These are phyloP conservation scores for Eragrostis curvula DNA, from an alignment of 176 grass and related monocot genomes.

Conservation along the genomic window DNA sequence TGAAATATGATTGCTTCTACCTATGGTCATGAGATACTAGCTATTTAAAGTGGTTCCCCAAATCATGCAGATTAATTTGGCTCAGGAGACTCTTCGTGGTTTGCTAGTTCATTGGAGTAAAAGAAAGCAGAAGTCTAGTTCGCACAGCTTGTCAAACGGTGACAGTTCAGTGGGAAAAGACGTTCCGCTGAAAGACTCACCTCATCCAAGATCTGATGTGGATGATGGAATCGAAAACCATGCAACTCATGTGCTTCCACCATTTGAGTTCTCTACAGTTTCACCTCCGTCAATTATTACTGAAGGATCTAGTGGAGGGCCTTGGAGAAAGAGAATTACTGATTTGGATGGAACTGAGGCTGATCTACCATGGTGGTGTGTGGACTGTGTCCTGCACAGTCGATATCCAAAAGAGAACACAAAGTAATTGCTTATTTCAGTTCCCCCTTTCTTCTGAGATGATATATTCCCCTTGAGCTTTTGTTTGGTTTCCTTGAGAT, in stretches of 20 bases:
- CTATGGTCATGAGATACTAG: neutral
- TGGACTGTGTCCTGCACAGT: constrained; percentile 67
- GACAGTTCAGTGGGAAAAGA: constrained; percentile 71
- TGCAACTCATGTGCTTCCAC: constrained; percentile 55
- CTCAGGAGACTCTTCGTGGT: constrained; percentile 90
- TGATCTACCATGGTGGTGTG: constrained; percentile 97
- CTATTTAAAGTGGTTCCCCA: constrained; percentile 32
- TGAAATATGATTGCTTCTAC: constrained; percentile 37
- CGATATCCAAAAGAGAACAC: constrained; percentile 92
- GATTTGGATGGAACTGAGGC: constrained; percentile 93
- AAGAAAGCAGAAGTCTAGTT: constrained; percentile 64
- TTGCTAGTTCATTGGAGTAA: constrained; percentile 83
- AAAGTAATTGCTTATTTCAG: constrained; percentile 63
- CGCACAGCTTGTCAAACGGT: constrained; percentile 65
- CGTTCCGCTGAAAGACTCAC: constrained; percentile 50
- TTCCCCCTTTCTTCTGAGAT: constrained; percentile 6
- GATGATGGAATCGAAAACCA: constrained; percentile 70
- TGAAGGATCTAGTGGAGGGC: constrained; percentile 81
- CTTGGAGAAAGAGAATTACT: constrained; percentile 92
- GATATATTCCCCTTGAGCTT: constrained; percentile 25
- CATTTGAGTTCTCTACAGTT: constrained; percentile 81
- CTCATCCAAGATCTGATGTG: constrained; percentile 70
- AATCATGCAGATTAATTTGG: constrained; percentile 86
- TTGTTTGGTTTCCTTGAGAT: neutral
- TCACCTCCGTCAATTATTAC: constrained; percentile 91